Conservation (phyloP, 1,139 yeast genomes). For the Suhomyces maxii region DNA sequence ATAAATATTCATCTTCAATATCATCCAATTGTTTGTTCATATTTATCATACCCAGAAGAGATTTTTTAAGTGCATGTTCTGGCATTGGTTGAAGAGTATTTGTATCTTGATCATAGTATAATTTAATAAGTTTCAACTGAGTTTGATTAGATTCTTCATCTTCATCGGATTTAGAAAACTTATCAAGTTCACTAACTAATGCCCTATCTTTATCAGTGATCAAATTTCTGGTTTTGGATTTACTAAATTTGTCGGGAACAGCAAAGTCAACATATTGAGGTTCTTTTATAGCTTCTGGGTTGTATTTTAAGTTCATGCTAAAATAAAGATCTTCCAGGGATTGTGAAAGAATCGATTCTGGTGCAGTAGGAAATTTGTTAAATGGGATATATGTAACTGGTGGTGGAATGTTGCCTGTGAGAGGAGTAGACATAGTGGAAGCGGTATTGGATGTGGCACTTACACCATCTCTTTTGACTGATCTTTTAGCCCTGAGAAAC, state of each 20-base stretch:
- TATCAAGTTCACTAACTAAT: constrained; percentile 28
- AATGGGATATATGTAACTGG: constrained; percentile 23
- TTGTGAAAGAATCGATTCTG: constrained; percentile 20
- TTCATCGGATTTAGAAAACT: constrained; percentile 26
- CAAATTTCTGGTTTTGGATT: constrained; percentile 22
- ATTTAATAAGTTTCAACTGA: constrained; percentile 28
- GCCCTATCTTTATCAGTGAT: constrained; percentile 28
- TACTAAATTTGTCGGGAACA: constrained; percentile 34
- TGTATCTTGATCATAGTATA: constrained; percentile 32
- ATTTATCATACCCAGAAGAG: constrained; percentile 43
- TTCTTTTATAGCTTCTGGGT: neutral
- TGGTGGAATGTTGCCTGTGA: neutral
- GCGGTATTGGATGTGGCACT: neutral
- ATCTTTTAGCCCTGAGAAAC: constrained; percentile 2
- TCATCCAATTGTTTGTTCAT: constrained; percentile 37
- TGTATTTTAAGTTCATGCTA: constrained; percentile 3
- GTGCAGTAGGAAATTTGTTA: constrained; percentile 33
- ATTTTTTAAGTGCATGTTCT: constrained; percentile 41
- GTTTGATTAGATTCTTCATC: constrained; percentile 27
- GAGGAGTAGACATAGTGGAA: neutral
- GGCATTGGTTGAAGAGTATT: constrained; percentile 29
- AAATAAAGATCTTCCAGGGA: constrained; percentile 22
- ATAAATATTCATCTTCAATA: constrained; percentile 42
- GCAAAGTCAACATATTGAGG: constrained; percentile 25
- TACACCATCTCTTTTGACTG: constrained; percentile 3